Evolutionary conservation across 140 eudicot species (phyloP).

Genomic region (Stevia rebaudiana): DNA sequence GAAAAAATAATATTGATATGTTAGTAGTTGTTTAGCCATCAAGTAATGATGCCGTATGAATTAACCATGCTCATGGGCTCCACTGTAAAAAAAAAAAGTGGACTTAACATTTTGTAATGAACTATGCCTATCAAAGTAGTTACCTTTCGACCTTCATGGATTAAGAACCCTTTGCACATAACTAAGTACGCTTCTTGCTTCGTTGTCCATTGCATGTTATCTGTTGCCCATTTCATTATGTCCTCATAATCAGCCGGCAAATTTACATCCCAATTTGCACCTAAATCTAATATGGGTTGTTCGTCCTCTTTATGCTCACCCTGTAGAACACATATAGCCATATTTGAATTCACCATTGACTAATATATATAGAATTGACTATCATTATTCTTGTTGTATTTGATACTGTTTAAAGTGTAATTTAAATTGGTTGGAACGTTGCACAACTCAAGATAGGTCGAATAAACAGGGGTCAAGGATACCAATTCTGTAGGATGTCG

Average conservation of each 20-base stretch:
- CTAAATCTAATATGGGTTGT: not conserved
- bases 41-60: no score
- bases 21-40: not conserved
- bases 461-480: no score
- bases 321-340: not conserved
- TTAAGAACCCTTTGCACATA: constrained; percentile 1
- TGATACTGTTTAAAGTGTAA: no score
- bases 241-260: constrained; percentile 8
- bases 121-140: no score
- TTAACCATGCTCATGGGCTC: no score
- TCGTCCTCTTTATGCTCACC: not conserved
- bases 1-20: not conserved
- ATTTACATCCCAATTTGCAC: constrained; percentile 2
- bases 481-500: no score
- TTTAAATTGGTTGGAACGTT: no score
- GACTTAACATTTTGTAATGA: not conserved
- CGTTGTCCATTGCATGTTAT: not conserved
- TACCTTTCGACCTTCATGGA: constrained; percentile 2
- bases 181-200: not conserved
- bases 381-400: not conserved
- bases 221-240: not conserved
- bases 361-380: not conserved
- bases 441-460: no score
- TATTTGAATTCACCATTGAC: not conserved
- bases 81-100: no score